Evolutionary conservation across 2,329 filamentous ascomycete genomes (phyloP).

Genomic region (Chlorencoelia australis): DNA sequence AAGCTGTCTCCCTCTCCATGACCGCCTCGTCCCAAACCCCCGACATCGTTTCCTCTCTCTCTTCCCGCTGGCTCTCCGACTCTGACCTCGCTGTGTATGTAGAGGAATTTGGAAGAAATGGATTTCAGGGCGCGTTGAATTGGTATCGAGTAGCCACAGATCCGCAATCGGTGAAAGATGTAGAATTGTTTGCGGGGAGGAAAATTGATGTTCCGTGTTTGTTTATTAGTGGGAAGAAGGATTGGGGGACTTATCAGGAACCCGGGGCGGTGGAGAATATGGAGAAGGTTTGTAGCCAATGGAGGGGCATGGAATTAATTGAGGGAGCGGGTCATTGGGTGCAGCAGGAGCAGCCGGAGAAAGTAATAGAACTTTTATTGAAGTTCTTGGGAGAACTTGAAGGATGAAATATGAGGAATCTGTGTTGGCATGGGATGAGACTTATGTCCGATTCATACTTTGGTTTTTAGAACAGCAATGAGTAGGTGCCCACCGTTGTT

Average conservation of each 20-base stretch:
- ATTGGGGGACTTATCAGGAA: slow-evolving; percentile 61
- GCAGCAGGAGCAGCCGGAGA: slow-evolving; percentile 53
- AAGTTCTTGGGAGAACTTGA: slow-evolving; percentile 31
- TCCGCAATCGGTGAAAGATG: slow-evolving; percentile 37
- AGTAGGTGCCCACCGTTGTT: too few relatives aligned
- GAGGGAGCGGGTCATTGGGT: slow-evolving; percentile 60
- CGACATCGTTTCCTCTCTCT: slow-evolving; percentile 28
- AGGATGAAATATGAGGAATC: too few relatives aligned
- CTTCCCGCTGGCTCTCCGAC: slow-evolving; percentile 43
- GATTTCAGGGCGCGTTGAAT: slow-evolving; percentile 56
- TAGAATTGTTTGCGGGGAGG: slow-evolving; percentile 48
- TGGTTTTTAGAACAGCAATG: too few relatives aligned
- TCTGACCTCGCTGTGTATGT: slow-evolving; percentile 50
- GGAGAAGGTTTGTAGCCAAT: slow-evolving; percentile 40
- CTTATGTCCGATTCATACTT: too few relatives aligned
- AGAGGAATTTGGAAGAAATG: slow-evolving; percentile 48
- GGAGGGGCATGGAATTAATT: slow-evolving; percentile 41
- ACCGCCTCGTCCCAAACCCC: slow-evolving; percentile 40
- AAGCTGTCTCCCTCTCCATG: slow-evolving; percentile 47
- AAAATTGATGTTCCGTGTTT: slow-evolving; percentile 50
- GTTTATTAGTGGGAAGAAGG: slow-evolving; percentile 51
- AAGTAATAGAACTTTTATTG: slow-evolving; percentile 38
- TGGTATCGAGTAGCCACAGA: slow-evolving; percentile 55
- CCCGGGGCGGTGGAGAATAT: slow-evolving; percentile 53
- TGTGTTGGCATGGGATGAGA: too few relatives aligned